Evolutionary conservation across 805 yeast species (phyloP).

Genomic region (Candida ipomoeae): DNA sequence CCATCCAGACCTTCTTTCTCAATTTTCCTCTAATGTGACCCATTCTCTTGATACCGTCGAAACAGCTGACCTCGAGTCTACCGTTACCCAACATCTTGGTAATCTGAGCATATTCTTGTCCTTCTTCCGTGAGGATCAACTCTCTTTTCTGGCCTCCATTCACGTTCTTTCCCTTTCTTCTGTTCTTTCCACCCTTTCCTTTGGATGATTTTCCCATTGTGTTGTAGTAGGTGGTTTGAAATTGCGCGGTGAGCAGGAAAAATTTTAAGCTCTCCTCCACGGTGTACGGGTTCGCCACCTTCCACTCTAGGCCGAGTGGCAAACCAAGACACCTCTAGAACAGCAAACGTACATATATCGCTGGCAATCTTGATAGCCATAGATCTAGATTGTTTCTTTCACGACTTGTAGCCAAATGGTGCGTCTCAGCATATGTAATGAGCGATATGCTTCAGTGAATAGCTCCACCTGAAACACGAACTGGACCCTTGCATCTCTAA

Average conservation of each 20-base stretch:
- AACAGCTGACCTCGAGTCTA: conserved; percentile 90
- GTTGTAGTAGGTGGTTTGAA: conserved; percentile 1
- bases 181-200: conserved; percentile 88
- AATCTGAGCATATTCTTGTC: conserved; percentile 98
- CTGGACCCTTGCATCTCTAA: no score
- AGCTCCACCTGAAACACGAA: no score
- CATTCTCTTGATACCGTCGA: conserved; percentile 89
- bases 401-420: background rate
- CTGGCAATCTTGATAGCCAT: background rate
- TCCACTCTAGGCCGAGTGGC: background rate
- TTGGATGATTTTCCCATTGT: conserved; percentile 72
- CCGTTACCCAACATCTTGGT: conserved; percentile 98
- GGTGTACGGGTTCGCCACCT: conserved; percentile 4
- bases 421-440: background rate
- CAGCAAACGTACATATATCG: background rate
- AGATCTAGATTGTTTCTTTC: background rate
- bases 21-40: conserved; percentile 98
- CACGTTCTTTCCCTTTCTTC: conserved; percentile 98
- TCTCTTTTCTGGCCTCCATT: conserved; percentile 91
- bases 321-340: background rate
- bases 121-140: conserved; percentile 85
- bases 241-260: conserved; percentile 1
- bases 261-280: background rate
- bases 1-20: conserved; percentile 99
- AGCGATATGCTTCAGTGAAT: no score